Evolutionary conservation across 345 rosid species (phyloP).

Genomic region (Adansonia digitata): DNA sequence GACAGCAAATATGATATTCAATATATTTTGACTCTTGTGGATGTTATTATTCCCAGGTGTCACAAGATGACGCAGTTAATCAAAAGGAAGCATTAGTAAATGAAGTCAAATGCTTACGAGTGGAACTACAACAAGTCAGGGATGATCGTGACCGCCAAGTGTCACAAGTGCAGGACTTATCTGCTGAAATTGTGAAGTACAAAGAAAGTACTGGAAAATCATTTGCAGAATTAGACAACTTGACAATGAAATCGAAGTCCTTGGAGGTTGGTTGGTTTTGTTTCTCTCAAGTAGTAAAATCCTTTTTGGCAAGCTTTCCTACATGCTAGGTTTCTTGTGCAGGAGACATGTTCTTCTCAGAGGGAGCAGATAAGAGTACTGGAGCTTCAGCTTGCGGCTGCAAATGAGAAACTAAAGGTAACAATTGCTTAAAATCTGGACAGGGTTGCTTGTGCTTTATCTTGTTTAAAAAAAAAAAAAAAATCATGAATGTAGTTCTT

Average conservation of each 20-base stretch:
- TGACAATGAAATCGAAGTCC: conserved; percentile 53
- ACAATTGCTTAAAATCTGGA: neutral
- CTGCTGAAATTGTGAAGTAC: conserved; percentile 49
- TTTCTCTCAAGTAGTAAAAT: neutral
- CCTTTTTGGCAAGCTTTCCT: neutral
- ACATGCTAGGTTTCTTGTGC: conserved; percentile 12
- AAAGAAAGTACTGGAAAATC: conserved; percentile 78
- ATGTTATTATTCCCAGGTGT: conserved; percentile 36
- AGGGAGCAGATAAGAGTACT: conserved; percentile 56
- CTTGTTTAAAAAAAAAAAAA: neutral
- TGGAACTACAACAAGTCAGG: conserved; percentile 76
- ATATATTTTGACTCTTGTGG: neutral
- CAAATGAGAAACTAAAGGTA: conserved; percentile 85
- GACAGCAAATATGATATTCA: neutral
- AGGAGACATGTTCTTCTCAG: conserved; percentile 85
- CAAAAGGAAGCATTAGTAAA: conserved; percentile 53
- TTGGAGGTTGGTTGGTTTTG: conserved; percentile 59
- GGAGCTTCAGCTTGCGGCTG: conserved; percentile 58
- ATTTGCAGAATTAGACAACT: conserved; percentile 50
- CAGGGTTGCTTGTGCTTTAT: neutral
- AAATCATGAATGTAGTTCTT: neutral
- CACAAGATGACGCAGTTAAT: conserved; percentile 65
- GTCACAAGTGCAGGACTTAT: conserved; percentile 47
- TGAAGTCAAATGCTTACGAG: conserved; percentile 69
- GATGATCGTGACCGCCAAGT: conserved; percentile 83